Conservation (phyloP, 2,329 filamentous ascomycete genomes). For the Neophaeococcomyces aloes region DNA sequence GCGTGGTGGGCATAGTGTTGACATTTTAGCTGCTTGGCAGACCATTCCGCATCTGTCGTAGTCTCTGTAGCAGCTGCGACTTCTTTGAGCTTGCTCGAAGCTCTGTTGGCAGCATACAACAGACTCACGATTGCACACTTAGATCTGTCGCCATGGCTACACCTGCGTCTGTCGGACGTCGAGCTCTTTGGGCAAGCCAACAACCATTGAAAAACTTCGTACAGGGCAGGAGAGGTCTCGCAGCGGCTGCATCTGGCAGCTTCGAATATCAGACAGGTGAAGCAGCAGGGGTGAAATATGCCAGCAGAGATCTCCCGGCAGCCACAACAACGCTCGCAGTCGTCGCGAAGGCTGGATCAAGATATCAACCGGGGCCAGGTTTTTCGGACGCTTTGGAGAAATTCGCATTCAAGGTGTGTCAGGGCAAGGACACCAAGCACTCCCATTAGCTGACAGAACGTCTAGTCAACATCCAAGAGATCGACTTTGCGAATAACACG, state of each 20-base stretch:
- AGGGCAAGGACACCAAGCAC: slow-evolving; percentile 12
- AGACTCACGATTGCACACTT: neutral
- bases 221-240: slow-evolving; percentile 50
- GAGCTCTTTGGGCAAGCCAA: slow-evolving; percentile 52
- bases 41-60: too few species aligned
- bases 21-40: too few species aligned
- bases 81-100: neutral
- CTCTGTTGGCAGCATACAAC: neutral
- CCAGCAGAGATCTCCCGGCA: slow-evolving; percentile 77
- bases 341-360: slow-evolving; percentile 86
- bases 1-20: too few species aligned
- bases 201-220: slow-evolving; percentile 48
- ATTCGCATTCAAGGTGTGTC: slow-evolving; percentile 88
- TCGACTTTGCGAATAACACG: slow-evolving; percentile 86
- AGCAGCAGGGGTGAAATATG: slow-evolving; percentile 80
- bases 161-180: slow-evolving; percentile 54
- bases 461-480: slow-evolving; percentile 72
- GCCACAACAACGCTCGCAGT: slow-evolving; percentile 84
- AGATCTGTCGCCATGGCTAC: slow-evolving; percentile 51
- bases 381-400: slow-evolving; percentile 82
- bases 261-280: slow-evolving; percentile 83
- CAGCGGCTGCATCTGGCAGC: slow-evolving; percentile 58
- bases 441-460: slow-evolving; percentile 10
- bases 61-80: slow-evolving; percentile 1
- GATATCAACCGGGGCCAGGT: slow-evolving; percentile 83